A percentile compares a stretch with the other conserved stretches of the same genome.
phyloP scores from a whole-genome alignment of 78 protist species.

The Cavenderia fasciculata region DNA sequence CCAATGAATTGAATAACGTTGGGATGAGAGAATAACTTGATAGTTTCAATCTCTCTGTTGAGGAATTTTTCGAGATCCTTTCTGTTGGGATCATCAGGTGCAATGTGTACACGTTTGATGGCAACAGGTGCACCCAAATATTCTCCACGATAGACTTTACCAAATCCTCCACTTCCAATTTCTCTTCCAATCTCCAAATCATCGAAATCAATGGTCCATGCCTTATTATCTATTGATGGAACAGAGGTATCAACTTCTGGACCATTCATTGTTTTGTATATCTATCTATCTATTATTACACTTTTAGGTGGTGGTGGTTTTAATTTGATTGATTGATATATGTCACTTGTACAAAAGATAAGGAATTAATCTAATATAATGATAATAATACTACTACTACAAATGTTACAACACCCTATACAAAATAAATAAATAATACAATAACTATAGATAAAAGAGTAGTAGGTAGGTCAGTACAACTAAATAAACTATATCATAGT shows the following conservation, averaged over 20 bases:
- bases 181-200: constrained; percentile 47
- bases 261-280: no score
- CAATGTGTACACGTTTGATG: constrained; percentile 39
- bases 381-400: no score
- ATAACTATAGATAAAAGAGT: no score
- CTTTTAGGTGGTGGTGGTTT: no score
- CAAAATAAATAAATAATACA: no score
- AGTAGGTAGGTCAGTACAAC: no score
- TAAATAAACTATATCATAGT: no score
- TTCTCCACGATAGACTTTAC: constrained; percentile 51
- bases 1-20: constrained; percentile 72
- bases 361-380: no score
- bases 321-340: no score
- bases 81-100: constrained; percentile 68
- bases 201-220: constrained; percentile 54
- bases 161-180: constrained; percentile 68
- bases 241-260: constrained; percentile 70
- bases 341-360: no score
- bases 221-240: constrained; percentile 37
- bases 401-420: no score
- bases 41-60: constrained; percentile 51
- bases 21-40: constrained; percentile 52
- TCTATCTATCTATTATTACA: no score
- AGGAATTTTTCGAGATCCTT: constrained; percentile 52
- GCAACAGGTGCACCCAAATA: constrained; percentile 69